Evolutionary conservation across 2,329 filamentous ascomycete genomes (phyloP), one percentile per base, ranked within the genome.

Genomic region (Trichothecium roseum): DNA sequence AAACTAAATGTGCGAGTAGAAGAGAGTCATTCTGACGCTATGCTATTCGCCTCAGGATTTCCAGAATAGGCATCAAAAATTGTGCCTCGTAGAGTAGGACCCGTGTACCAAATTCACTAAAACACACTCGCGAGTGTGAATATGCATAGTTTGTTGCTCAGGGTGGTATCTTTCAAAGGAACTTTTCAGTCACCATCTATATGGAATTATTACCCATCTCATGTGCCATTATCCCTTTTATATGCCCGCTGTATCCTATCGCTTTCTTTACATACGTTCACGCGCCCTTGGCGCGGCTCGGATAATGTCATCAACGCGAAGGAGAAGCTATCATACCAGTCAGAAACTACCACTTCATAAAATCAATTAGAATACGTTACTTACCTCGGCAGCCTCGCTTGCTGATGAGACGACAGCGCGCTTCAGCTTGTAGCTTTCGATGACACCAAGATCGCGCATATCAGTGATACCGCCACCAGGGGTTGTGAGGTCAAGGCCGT

Each of bases 341-440:
- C 28, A 36, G 39, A n/a, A n/a, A n/a, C n/a, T n/a, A n/a, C n/a
- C n/a, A n/a, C n/a, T n/a, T n/a, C n/a, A n/a, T n/a, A n/a, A 14
- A 9, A 28, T 26, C 12, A n/a, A 28, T 28, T 9, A 17, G 15
- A 57, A n/a, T n/a, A n/a, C n/a, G n/a, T n/a, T n/a, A n/a, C 78
- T 67, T 69, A 93, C 86, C 74, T 98, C 91, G 45, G 91, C 88
- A 43, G 91, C 91, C 64, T 98, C 91, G 39, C 86, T 93, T 16
- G 91, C 91, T 42, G 87, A 94, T 36, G 84, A 93, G 35, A 98
- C 91, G 37, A 98, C 91, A n/a, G 91, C 91, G 57, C 78, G 82
- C 76, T 98, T 98, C 57, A 98, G 66, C 72, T 98, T 98, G 72
- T 95, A 96, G 60, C 86, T 94, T 67, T 98, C 91, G 47, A 98